Conservation (phyloP, 352 stramenopile genomes). For the Thalassiosira sp. region DNA sequence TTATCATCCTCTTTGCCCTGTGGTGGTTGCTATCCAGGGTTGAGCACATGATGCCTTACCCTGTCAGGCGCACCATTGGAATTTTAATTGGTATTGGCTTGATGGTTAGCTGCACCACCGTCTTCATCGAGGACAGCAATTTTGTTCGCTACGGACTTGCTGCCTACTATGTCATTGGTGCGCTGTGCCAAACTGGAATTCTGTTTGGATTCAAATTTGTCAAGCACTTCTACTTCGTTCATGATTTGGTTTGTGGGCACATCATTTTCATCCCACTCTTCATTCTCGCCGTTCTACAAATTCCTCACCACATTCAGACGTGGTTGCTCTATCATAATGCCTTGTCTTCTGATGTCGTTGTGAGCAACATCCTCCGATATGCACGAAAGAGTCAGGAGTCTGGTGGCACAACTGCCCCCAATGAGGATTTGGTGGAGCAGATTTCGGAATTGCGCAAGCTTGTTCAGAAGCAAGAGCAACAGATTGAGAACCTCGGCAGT, state of each 20-base stretch:
- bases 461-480: slow-evolving; percentile 81
- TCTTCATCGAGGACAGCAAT: slow-evolving; percentile 84
- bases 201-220: slow-evolving; percentile 89
- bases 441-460: slow-evolving; percentile 80
- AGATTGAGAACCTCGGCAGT: slow-evolving; percentile 56
- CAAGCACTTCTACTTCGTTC: slow-evolving; percentile 90
- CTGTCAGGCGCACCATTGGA: slow-evolving; percentile 74
- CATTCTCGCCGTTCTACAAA: slow-evolving; percentile 86
- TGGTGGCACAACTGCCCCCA: slow-evolving; percentile 45
- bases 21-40: slow-evolving; percentile 67
- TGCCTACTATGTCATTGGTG: slow-evolving; percentile 91
- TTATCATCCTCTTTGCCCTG: slow-evolving; percentile 83
- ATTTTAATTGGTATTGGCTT: slow-evolving; percentile 79
- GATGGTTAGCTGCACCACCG: slow-evolving; percentile 60
- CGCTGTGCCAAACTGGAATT: slow-evolving; percentile 87
- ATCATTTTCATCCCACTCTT: slow-evolving; percentile 92
- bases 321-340: slow-evolving; percentile 98
- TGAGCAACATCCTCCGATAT: slow-evolving; percentile 94
- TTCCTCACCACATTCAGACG: slow-evolving; percentile 93
- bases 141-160: slow-evolving; percentile 90
- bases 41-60: slow-evolving; percentile 75
- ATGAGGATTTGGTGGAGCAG: slow-evolving; percentile 82
- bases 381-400: slow-evolving; percentile 85
- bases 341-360: slow-evolving; percentile 93
- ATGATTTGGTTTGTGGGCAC: slow-evolving; percentile 92